Evolutionary conservation across 192 early-diverging fungal genomes (phyloP).

Genomic region (Linnemannia zychae): DNA sequence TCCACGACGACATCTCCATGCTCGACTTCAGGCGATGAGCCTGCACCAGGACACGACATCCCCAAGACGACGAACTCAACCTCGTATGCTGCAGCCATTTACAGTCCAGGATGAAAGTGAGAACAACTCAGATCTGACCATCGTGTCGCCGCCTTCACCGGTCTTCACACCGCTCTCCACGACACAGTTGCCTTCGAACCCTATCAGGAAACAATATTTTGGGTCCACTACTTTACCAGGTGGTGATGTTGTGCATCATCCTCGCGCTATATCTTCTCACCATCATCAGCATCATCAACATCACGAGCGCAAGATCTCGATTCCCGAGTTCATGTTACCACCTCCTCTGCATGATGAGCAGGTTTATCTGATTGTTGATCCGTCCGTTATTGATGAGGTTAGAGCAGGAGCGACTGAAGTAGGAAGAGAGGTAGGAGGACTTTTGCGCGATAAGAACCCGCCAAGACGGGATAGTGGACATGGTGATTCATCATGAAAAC

Average conservation of each 20-base stretch:
- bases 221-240: not conserved
- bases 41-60: not conserved
- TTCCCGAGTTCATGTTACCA: constrained; percentile 46
- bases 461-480: constrained; percentile 46
- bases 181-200: not conserved
- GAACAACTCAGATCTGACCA: constrained; percentile 24
- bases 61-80: not conserved
- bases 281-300: not conserved
- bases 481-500: constrained; percentile 22
- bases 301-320: constrained; percentile 46
- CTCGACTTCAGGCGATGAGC: not conserved
- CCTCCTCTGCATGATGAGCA: constrained; percentile 31
- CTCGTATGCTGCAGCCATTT: not conserved
- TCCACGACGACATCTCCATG: not conserved
- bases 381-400: not conserved
- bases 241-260: not conserved
- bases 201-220: not conserved
- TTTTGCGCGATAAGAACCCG: constrained; percentile 27
- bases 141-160: constrained; percentile 8
- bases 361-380: constrained; percentile 40
- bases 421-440: not conserved
- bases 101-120: not conserved
- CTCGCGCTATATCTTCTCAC: not conserved
- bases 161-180: not conserved
- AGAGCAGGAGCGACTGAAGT: not conserved